Evolutionary conservation across 2,329 filamentous ascomycete species (phyloP).

Genomic region (Hymenoscyphus albidus): DNA sequence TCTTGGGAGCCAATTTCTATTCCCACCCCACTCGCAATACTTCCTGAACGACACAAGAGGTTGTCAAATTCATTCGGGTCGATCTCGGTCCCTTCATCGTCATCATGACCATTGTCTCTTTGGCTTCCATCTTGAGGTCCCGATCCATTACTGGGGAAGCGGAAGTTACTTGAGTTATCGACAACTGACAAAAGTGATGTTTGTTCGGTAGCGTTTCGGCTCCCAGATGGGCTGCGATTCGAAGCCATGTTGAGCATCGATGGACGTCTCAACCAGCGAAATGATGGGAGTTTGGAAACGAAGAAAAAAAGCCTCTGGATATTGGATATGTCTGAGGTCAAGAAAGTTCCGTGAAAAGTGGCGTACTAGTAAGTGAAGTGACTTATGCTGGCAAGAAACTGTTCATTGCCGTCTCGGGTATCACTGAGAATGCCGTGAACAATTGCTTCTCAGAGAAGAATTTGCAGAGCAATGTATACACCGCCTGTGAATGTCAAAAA

Average conservation of each 20-base stretch:
- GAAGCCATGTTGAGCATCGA: conserved; percentile 2
- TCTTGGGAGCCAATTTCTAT: conserved; percentile 32
- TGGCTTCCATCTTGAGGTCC: conserved; percentile 10
- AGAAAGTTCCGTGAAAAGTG: no score
- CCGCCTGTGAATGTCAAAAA: no score
- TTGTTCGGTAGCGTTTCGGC: conserved; percentile 13
- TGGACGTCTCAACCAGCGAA: neutral
- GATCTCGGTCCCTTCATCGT: conserved; percentile 40
- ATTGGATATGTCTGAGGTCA: neutral
- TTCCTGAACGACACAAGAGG: conserved; percentile 29
- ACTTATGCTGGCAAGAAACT: neutral
- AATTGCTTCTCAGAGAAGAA: neutral
- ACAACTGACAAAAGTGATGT: conserved; percentile 17
- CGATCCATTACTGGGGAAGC: conserved; percentile 9
- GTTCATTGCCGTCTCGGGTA: neutral
- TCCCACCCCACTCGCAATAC: conserved; percentile 29
- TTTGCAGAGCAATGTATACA: neutral
- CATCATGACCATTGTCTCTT: conserved; percentile 18
- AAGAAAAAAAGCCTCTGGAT: neutral
- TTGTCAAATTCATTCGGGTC: conserved; percentile 33
- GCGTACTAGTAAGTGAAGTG: neutral
- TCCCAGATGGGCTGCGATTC: conserved; percentile 6
- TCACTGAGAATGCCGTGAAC: neutral
- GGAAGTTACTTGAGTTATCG: neutral
- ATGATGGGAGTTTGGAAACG: neutral